Evolutionary conservation across 2,329 filamentous ascomycete species (phyloP), one percentile per base, ranked within the genome.

Genomic region (Verticillium klebahnii): DNA sequence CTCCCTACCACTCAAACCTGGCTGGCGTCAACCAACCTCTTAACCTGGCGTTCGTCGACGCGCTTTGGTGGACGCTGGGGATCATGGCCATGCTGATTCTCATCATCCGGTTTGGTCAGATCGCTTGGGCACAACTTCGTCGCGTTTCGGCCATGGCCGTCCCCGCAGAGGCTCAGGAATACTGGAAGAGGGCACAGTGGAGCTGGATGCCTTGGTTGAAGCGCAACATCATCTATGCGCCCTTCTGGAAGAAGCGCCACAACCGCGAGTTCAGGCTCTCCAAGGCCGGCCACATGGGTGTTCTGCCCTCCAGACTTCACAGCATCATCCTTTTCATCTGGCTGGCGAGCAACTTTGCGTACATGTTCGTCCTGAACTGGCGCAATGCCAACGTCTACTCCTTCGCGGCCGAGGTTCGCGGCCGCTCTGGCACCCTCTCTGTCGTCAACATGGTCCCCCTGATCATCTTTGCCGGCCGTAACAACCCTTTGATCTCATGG

Each of bases 391-490:
- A 89, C 71, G 78, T 76, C 60, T 89, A 80, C 70, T 83, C 88
- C 2, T 81, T 96, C 32, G 80, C 91, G 34, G 93, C 93, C 29
- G 90, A 96, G 72, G 81, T 97, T 54, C 89, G 95, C 69, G 93
- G 93, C 40, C 87, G 95, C 62, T 90, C 91, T 7, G 95, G 95
- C 60, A 66, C 89, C 9, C 83, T 99, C 66, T 88, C 93, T 5
- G 82, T 93, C 12, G 85, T 96, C 69, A 99, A 97, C 78, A 91
- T 98, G 86, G 86, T 99, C 36, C 93, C 95, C 5, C 86, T 97
- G 34, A 84, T 98, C 69, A 85, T 98, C 66, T 85, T 98, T 62
- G 93, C 93, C 14, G 88, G 92, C 39, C 90, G 95, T 72, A 98
- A 98, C 80, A 99, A 98, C 77, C 92, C 92, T 9, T 81, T 97